These are phyloP conservation scores for Hypoxylon sp. DNA, from an alignment of 2,329 filamentous ascomycete species.

Conservation along the genomic window DNA sequence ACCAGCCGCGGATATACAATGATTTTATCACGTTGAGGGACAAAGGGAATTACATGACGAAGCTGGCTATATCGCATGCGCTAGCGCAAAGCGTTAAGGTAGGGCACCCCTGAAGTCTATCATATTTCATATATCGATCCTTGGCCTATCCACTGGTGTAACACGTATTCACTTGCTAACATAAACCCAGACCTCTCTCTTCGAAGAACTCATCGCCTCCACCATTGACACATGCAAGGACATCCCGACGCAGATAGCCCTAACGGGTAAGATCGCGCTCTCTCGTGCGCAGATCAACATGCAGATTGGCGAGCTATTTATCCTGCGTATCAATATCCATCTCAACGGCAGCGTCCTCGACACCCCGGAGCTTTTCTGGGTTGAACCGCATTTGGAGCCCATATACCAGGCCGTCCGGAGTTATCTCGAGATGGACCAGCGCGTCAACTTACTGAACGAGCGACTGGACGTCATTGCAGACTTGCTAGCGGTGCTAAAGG, in stretches of 20 bases:
- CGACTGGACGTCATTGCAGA: constrained; percentile 94
- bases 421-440: constrained; percentile 98
- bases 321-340: constrained; percentile 97
- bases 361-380: constrained; percentile 98
- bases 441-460: constrained; percentile 90
- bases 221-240: constrained; percentile 95
- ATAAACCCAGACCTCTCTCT: constrained; percentile 81
- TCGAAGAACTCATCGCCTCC: constrained; percentile 93
- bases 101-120: constrained; percentile 39
- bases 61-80: constrained; percentile 95
- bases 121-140: too few species aligned
- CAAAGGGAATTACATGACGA: constrained; percentile 98
- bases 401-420: constrained; percentile 95
- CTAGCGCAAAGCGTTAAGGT: constrained; percentile 96
- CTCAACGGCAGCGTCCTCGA: constrained; percentile 96
- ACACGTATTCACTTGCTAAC: constrained; percentile 4
- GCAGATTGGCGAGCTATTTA: constrained; percentile 99
- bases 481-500: constrained; percentile 91
- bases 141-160: constrained; percentile 20
- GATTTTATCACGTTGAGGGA: constrained; percentile 97
- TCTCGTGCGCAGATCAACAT: constrained; percentile 95
- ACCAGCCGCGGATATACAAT: constrained; percentile 98
- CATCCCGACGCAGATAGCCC: constrained; percentile 91
- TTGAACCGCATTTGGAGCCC: constrained; percentile 95
- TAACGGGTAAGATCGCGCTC: constrained; percentile 92